Evolutionary conservation across 805 yeast genomes (phyloP).

Genomic region (Monosporozyma servazzii): DNA sequence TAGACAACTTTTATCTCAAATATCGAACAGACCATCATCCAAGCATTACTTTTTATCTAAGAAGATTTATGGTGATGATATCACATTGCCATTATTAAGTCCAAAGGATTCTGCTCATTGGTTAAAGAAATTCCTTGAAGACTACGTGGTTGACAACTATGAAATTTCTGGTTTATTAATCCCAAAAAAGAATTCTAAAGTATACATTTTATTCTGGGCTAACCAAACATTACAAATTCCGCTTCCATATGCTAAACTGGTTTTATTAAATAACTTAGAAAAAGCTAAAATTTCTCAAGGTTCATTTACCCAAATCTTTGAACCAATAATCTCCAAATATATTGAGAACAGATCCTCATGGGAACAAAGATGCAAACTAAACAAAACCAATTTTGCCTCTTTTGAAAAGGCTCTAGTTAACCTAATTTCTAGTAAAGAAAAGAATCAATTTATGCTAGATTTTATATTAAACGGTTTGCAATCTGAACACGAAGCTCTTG

Average conservation of each 20-base stretch:
- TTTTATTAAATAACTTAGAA: slow-evolving; percentile 39
- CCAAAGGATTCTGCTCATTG: slow-evolving; percentile 55
- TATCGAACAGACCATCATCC: slow-evolving; percentile 31
- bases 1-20: slow-evolving; percentile 31
- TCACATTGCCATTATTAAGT: slow-evolving; percentile 43
- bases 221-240: slow-evolving; percentile 52
- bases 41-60: slow-evolving; percentile 43
- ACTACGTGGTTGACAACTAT: slow-evolving; percentile 41
- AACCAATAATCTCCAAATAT: slow-evolving; percentile 38
- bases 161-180: slow-evolving; percentile 38
- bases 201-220: slow-evolving; percentile 54
- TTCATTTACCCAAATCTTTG: slow-evolving; percentile 41
- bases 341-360: slow-evolving; percentile 38
- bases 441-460: slow-evolving; percentile 44
- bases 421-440: slow-evolving; percentile 56
- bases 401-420: slow-evolving; percentile 53
- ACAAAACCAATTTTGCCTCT: slow-evolving; percentile 41
- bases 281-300: slow-evolving; percentile 21
- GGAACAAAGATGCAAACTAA: slow-evolving; percentile 35
- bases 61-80: slow-evolving; percentile 46
- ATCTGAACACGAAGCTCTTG: slow-evolving; percentile 35
- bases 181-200: slow-evolving; percentile 47
- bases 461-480: slow-evolving; percentile 50
- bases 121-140: slow-evolving; percentile 34
- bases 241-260: slow-evolving; percentile 47